A percentile compares a stretch with the other conserved stretches of the same genome.
These are phyloP conservation scores for Alternaria gansuensis DNA, from an alignment of 2,329 filamentous ascomycete genomes.

Conservation along the genomic window DNA sequence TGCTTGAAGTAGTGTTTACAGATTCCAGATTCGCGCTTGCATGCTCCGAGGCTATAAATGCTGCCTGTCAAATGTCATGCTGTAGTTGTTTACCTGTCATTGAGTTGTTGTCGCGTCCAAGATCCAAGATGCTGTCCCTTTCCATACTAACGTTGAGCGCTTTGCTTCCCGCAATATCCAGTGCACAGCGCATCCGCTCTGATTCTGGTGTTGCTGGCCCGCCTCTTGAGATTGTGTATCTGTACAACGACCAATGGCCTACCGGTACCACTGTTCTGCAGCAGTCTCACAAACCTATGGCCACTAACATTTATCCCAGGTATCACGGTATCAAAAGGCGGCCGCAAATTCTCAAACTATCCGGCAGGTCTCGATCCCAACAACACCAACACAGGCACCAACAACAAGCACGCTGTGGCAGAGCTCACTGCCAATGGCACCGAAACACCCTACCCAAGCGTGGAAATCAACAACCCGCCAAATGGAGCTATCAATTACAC, in stretches of 20 bases:
- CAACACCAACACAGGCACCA: constrained; percentile 56
- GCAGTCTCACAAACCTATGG: background rate
- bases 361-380: constrained; percentile 60
- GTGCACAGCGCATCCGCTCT: constrained; percentile 30
- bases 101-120: background rate
- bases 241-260: constrained; percentile 62
- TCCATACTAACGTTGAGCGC: constrained; percentile 20
- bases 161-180: constrained; percentile 24
- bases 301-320: constrained; percentile 41
- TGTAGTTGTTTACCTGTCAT: background rate
- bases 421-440: constrained; percentile 57
- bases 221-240: constrained; percentile 59
- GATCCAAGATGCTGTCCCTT: constrained; percentile 15
- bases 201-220: constrained; percentile 56
- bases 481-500: constrained; percentile 62
- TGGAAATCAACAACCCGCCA: constrained; percentile 59
- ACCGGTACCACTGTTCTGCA: constrained; percentile 42
- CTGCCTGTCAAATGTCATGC: background rate
- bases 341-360: constrained; percentile 64
- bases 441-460: constrained; percentile 56
- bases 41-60: constrained; percentile 14
- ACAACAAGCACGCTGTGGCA: constrained; percentile 60
- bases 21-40: constrained; percentile 3
- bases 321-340: constrained; percentile 61
- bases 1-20: constrained; percentile 24